Base-by-base conservation (phyloP, 2,329 filamentous ascomycete genomes). In the Kalaharituber pfeilii region DNA sequence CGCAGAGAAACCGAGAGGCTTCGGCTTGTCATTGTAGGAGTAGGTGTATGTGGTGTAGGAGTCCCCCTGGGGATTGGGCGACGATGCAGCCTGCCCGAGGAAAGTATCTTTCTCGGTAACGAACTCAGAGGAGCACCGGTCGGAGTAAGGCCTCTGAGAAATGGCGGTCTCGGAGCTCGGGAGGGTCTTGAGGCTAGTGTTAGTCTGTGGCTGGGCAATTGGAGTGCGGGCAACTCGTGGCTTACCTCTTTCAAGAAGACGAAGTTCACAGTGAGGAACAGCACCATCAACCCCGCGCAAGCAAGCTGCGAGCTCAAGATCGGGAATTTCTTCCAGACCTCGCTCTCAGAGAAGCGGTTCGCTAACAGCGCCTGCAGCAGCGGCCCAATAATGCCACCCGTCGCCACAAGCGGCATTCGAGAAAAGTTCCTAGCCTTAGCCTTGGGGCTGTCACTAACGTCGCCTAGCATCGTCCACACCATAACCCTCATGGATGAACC, bases 401-500 rank as follows among this genome's bases (percentile, higher is more conserved):
- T 65, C 27, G 69, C 67, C 54, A 73, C 66, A 11, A 72, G 59
- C n/a, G 71, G 71, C 2, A 73, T 62, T 18, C 68, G 63, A 3
- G 71, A 68, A 25, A 73, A 69, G 44, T 70, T 69, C 59, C 63
- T 68, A 6, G 67, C 67, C 54, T 70, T 66, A 42, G 66, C 65
- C n/a, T 65, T 60, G 5, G 64, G 62, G 28, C 62, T 67, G 18
- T 58, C 56, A 54, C 69, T 70, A 56, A 71, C 56, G 56, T 73
- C 71, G 15, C 70, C 70, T 51, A 73, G 66, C 71, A 73, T 73
- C 1, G 70, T 70, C 54, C 72, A 63, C 3, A 66, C 69, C 3
- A 70, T 69, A 27, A 72, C 70, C n/a, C 69, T 65, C 8, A 71
- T 67, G 0, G 70, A 69, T 7, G 70, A 70, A 57, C 70, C 69